These are phyloP conservation scores for Tolypocladium sp. DNA, from an alignment of 2,329 filamentous ascomycete species.

Conservation along the genomic window DNA sequence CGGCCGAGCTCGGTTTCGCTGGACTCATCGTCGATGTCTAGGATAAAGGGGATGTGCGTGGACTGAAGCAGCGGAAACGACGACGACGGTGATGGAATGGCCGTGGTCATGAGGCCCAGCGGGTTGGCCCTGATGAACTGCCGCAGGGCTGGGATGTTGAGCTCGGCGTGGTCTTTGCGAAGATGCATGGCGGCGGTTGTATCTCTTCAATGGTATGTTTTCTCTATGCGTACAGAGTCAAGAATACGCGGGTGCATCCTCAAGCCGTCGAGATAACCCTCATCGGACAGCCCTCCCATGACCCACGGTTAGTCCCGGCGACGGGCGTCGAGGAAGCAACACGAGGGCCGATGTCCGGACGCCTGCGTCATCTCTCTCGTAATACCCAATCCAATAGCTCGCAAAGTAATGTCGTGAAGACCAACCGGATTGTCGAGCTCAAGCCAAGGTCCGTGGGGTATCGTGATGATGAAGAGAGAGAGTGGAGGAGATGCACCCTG, in stretches of 20 bases:
- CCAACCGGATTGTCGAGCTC: neutral
- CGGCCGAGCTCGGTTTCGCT: slow-evolving; percentile 26
- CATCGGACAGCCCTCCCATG: neutral
- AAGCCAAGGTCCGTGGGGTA: neutral
- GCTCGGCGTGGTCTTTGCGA: slow-evolving; percentile 42
- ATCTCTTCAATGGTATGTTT: neutral
- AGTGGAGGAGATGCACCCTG: neutral
- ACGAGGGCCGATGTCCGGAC: neutral
- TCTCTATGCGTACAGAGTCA: neutral
- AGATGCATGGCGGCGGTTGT: slow-evolving; percentile 42
- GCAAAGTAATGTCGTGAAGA: neutral
- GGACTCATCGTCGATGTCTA: slow-evolving; percentile 36
- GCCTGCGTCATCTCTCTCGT: neutral
- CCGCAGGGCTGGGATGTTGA: slow-evolving; percentile 36
- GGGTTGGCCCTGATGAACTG: slow-evolving; percentile 50
- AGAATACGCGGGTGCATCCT: neutral
- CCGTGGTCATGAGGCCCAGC: slow-evolving; percentile 54
- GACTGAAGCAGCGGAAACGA: slow-evolving; percentile 42
- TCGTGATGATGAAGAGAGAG: neutral
- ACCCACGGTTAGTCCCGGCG: neutral
- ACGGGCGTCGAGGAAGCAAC: neutral
- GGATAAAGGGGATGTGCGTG: slow-evolving; percentile 51
- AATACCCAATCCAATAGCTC: neutral
- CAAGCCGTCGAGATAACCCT: neutral
- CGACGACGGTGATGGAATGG: slow-evolving; percentile 36